Conservation (phyloP, 192 early-diverging fungal genomes). For the Coemansia sp. region DNA sequence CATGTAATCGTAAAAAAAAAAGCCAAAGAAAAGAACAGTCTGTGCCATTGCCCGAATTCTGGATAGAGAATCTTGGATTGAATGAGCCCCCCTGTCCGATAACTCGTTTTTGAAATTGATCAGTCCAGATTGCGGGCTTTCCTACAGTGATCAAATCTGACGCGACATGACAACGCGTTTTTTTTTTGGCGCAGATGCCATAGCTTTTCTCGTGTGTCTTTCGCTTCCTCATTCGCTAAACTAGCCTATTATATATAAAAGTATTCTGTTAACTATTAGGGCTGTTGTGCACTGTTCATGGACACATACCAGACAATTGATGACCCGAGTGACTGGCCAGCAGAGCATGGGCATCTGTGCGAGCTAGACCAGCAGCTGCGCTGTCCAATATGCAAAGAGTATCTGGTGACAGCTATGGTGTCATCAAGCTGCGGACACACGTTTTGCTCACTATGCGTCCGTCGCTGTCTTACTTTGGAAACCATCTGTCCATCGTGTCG, state of each 20-base stretch:
- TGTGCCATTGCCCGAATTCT: background rate
- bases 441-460: constrained; percentile 76
- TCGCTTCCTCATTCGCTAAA: background rate
- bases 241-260: background rate
- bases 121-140: background rate
- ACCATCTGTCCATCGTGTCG: constrained; percentile 69
- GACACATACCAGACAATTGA: constrained; percentile 39
- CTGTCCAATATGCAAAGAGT: constrained; percentile 78
- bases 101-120: background rate
- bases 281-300: background rate
- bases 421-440: constrained; percentile 65
- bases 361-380: constrained; percentile 67
- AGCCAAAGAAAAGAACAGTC: background rate
- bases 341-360: constrained; percentile 40
- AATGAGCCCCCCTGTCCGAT: background rate
- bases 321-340: constrained; percentile 72
- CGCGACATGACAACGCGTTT: background rate
- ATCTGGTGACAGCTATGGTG: constrained; percentile 61
- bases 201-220: background rate
- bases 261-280: background rate
- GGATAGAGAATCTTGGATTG: background rate
- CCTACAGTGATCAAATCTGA: background rate
- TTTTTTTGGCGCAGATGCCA: background rate
- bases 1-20: background rate
- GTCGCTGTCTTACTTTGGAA: constrained; percentile 60